Base-by-base conservation (phyloP, 345 rosid genomes). In the Theobroma cacao region DNA sequence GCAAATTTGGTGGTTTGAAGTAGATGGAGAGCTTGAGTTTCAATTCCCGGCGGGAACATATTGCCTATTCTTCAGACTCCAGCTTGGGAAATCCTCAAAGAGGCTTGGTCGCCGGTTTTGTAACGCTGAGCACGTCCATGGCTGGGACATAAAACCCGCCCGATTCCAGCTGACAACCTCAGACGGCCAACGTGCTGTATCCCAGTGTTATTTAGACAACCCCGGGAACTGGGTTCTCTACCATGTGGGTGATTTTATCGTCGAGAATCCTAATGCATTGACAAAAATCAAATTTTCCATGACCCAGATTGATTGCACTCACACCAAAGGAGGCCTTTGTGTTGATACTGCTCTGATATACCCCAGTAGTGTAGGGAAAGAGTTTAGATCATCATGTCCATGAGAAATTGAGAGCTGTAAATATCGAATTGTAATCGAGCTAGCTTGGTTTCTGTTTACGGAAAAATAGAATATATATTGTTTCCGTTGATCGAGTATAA, bases 1-100 rank as follows among this genome's bases (percentile, higher is more conserved):
- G 81, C 98, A 95, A 82, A 89, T 90, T 45, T 95, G 98, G 98
- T 93, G 98, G 98, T 91, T 93, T 41, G 97, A 95, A 80, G 96
- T 91, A 50, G 93, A 87, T 56, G 99, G 98, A 38, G 90, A 91
- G 77, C 63, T 93, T n/a, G 91, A 91, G 80, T 92, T 95, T 75
- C 92, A 91, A 43, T 91, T 93, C 75, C 96, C 97, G 4, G 53
- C 72, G 1, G 98, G 98, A 55, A 91, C 87, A 7, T 93, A 95
- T 43, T 88, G 95, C 80, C 78, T 95, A 52, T 95, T 83, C 89
- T 95, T 95, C 88, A 86, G 98, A 68, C 82, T 95, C 48, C 91
- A 89, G 77, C 85, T 95, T 6, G 98, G 98, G 1, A 85, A 81
- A 67, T 80, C 93, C 5, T 81, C 84, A 0, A 95, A 87, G 83